phyloP scores from a whole-genome alignment of 805 yeast genomes.

The Kuraishia floccosa region DNA sequence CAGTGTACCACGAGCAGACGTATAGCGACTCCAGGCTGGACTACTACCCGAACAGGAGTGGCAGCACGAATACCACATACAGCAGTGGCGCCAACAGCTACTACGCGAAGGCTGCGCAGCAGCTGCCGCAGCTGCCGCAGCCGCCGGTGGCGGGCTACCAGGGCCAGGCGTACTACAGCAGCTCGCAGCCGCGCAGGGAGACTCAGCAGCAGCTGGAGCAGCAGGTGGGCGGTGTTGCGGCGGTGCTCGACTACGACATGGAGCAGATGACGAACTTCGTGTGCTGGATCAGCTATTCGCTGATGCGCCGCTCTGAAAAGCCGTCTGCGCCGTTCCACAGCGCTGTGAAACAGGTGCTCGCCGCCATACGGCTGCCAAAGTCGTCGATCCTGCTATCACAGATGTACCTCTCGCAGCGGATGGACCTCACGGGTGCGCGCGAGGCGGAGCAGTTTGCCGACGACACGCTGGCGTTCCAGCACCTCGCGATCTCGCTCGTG shows the following conservation, averaged over 20 bases:
- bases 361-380: conserved; percentile 82
- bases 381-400: conserved; percentile 72
- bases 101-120: no score
- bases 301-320: conserved; percentile 40
- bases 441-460: conserved; percentile 14
- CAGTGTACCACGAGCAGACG: no score
- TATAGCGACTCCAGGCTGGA: no score
- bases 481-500: conserved; percentile 57
- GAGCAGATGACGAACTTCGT: conserved; percentile 71
- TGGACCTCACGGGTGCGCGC: conserved; percentile 25
- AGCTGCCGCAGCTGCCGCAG: conserved; percentile 3
- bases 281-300: conserved; percentile 60
- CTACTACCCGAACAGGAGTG: no score
- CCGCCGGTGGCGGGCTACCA: conserved; percentile 5
- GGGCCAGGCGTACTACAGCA: conserved; percentile 4
- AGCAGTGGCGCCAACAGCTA: no score
- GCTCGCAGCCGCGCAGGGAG: conserved; percentile 1
- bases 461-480: conserved; percentile 35
- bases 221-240: conserved; percentile 62
- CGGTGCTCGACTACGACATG: conserved; percentile 71
- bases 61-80: no score
- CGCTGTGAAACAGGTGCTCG: conserved; percentile 55
- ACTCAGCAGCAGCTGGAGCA: conserved; percentile 6
- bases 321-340: conserved; percentile 42
- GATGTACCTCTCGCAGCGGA: conserved; percentile 59